These are phyloP conservation scores for Henningerozyma blattae DNA, from an alignment of 805 yeast genomes.

Conservation along the genomic window DNA sequence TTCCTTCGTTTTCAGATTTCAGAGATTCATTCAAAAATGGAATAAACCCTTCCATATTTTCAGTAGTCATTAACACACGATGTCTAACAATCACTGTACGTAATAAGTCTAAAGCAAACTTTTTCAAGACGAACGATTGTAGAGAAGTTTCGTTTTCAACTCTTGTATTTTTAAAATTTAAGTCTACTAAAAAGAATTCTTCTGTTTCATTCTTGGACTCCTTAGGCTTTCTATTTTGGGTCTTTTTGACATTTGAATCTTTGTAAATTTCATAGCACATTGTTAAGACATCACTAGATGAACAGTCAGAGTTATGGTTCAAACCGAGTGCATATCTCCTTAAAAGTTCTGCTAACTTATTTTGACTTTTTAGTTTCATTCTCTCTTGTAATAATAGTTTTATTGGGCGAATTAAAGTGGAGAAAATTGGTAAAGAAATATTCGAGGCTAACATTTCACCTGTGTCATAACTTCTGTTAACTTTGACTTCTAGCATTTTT, in stretches of 20 bases:
- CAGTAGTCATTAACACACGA: constrained; percentile 42
- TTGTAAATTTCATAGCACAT: constrained; percentile 64
- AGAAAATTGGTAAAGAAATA: constrained; percentile 46
- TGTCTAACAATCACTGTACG: constrained; percentile 59
- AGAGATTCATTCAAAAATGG: constrained; percentile 57
- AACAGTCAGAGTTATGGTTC: constrained; percentile 50
- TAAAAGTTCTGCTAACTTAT: constrained; percentile 66
- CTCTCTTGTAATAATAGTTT: constrained; percentile 50
- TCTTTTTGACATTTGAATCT: constrained; percentile 32
- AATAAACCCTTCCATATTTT: constrained; percentile 58
- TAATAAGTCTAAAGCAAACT: constrained; percentile 65
- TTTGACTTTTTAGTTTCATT: constrained; percentile 54
- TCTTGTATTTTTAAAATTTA: constrained; percentile 45
- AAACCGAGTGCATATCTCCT: constrained; percentile 73
- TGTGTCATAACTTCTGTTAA: constrained; percentile 77
- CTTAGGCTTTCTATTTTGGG: constrained; percentile 9
- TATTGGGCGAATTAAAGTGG: constrained; percentile 53
- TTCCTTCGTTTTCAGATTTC: constrained; percentile 59
- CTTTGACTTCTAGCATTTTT: constrained; percentile 81
- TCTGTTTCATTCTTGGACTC: constrained; percentile 31
- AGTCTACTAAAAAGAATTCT: constrained; percentile 63
- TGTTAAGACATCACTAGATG: constrained; percentile 46
- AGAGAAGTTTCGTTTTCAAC: constrained; percentile 44
- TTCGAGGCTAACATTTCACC: constrained; percentile 65
- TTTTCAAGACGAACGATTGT: constrained; percentile 52